Evolutionary conservation across 495 filamentous ascomycete species (phyloP), one percentile per base, ranked within the genome.

Genomic region (Amniculicola lignicola): DNA sequence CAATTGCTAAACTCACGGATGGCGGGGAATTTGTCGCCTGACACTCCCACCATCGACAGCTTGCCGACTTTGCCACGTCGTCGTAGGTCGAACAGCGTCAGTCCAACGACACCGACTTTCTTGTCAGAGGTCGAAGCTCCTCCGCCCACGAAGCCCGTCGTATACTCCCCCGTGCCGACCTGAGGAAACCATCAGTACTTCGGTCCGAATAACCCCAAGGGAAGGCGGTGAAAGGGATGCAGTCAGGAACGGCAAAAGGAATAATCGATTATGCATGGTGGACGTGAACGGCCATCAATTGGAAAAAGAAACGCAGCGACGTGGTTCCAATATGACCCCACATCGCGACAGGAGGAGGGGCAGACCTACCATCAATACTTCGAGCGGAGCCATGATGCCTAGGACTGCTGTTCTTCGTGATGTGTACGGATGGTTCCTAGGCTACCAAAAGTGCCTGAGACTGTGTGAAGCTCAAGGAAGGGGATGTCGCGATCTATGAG

Each of bases 111-210:
- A 44, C 91, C 91, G 14, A 95, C 84, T 66, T 94, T 94, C 50
- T 67, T 67, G 41, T 66, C 60, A 9, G 62, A 68, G n/a, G 24
- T 44, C n/a, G 64, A 67, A 16, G 57, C 62, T 25, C 64, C 64
- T 11, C 56, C 54, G 11, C 64, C 64, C 6, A 64, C 61, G 19
- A 63, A 67, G 22, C 64, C 64, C 2, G 91, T 95, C 57, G 91
- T 96, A 79, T 96, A 96, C 74, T 96, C 90, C 51, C 91, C 89
- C n/a, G 88, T 91, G 22, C 89, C 88, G 29, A 94, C 80, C 85
- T 88, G 60, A 21, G 14, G 23, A 27, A 19, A 16, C 19, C 36
- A 35, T 63, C 47, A 63, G 5, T 25, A 22, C 33, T 18, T 50
- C 54, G 60, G 56, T 38, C 66, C 51, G 58, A 59, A 43, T 14